Evolutionary conservation across 441 rosid species (phyloP).

Genomic region (Biscutella laevigata): DNA sequence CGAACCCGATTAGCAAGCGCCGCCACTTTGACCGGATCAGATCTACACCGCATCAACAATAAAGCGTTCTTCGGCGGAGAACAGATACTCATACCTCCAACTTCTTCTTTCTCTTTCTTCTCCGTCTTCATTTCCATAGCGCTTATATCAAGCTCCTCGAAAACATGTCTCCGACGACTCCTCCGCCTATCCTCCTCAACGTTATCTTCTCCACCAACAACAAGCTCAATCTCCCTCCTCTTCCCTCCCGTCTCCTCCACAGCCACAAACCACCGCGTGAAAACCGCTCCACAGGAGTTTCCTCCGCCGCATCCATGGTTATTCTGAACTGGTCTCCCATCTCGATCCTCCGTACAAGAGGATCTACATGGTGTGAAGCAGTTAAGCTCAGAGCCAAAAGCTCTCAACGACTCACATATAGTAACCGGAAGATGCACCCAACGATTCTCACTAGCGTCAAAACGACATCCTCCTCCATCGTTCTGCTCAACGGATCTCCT

Average conservation of each 20-base stretch:
- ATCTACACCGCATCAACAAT: slow-evolving; percentile 83
- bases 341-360: slow-evolving; percentile 39
- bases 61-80: slow-evolving; percentile 86
- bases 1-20: slow-evolving; percentile 60
- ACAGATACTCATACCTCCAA: slow-evolving; percentile 45
- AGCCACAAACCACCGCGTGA: slow-evolving; percentile 56
- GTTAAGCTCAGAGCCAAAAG: slow-evolving; percentile 75
- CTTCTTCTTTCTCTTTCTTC: slow-evolving; percentile 37
- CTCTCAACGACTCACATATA: slow-evolving; percentile 69
- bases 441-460: slow-evolving; percentile 43
- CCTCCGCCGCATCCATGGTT: slow-evolving; percentile 30
- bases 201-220: slow-evolving; percentile 53
- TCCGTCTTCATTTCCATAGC: slow-evolving; percentile 33
- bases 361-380: slow-evolving; percentile 82
- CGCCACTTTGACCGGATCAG: slow-evolving; percentile 89
- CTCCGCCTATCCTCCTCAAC: slow-evolving; percentile 27
- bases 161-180: slow-evolving; percentile 61
- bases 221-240: slow-evolving; percentile 62
- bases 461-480: slow-evolving; percentile 19
- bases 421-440: slow-evolving; percentile 80
- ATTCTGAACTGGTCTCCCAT: neutral
- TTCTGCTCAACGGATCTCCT: slow-evolving; percentile 43
- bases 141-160: slow-evolving; percentile 57
- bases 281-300: slow-evolving; percentile 23
- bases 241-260: slow-evolving; percentile 49